A percentile compares a stretch with the other conserved stretches of the same genome.
phyloP scores from a whole-genome alignment of 495 filamentous ascomycete species.

The Talaromyces borbonicus region DNA sequence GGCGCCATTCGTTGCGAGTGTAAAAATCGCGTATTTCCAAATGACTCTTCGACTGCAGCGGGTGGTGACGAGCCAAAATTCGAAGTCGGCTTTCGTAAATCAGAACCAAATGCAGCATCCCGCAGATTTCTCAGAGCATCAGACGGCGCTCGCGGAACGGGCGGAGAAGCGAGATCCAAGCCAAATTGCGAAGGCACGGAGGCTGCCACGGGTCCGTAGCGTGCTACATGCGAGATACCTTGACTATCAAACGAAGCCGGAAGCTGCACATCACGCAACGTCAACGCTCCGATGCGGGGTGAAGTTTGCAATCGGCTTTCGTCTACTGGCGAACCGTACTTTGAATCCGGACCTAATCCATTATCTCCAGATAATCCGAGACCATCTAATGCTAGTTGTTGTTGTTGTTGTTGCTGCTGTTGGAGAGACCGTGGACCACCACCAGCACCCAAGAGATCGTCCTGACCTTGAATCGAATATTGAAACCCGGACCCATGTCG shows the following conservation, averaged over 20 bases:
- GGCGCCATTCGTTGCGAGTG: conserved; percentile 70
- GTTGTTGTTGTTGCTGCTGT: conserved; percentile 11
- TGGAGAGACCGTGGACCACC: conserved; percentile 37
- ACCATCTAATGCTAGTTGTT: conserved; percentile 33
- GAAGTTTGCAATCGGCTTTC: conserved; percentile 63
- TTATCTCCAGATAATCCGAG: conserved; percentile 62
- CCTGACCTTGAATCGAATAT: conserved; percentile 20
- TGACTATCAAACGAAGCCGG: conserved; percentile 96
- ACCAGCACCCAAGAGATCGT: conserved; percentile 27
- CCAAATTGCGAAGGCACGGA: conserved; percentile 91
- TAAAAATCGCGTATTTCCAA: conserved; percentile 59
- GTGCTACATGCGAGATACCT: conserved; percentile 81
- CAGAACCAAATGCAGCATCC: conserved; percentile 73
- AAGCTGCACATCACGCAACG: conserved; percentile 85
- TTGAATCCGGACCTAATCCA: conserved; percentile 67
- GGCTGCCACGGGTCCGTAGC: conserved; percentile 82
- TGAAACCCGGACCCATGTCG: conserved; percentile 26
- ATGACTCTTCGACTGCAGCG: conserved; percentile 40
- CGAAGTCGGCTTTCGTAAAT: conserved; percentile 41
- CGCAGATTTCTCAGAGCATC: conserved; percentile 73
- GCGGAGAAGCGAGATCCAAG: conserved; percentile 64
- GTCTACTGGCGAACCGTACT: conserved; percentile 82
- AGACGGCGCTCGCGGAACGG: conserved; percentile 50
- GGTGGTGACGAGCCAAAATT: conserved; percentile 58
- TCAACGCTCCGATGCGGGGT: conserved; percentile 47